phyloP scores from a whole-genome alignment of 768 basidiomycete species.

The Leccinum truebloodii region DNA sequence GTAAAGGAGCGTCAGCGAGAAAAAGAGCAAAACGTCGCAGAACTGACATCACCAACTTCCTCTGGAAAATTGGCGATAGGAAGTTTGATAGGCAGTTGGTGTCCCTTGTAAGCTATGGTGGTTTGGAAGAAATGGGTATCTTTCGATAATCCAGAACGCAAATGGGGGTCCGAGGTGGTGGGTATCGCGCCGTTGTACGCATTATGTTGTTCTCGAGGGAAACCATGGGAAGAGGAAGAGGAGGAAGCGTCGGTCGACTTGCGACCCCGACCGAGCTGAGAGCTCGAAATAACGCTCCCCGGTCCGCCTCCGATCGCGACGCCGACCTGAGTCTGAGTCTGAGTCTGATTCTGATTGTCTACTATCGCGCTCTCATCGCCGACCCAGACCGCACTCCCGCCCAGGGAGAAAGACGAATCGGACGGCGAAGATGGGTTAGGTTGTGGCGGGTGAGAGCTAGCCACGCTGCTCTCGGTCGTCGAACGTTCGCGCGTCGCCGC shows the following conservation, averaged over 20 bases:
- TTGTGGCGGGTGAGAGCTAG: slow-evolving; percentile 31
- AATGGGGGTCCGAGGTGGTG: slow-evolving; percentile 46
- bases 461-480: slow-evolving; percentile 41
- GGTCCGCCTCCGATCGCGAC: slow-evolving; percentile 44
- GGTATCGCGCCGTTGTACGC: slow-evolving; percentile 39
- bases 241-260: slow-evolving; percentile 77
- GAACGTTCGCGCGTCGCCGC: slow-evolving; percentile 41
- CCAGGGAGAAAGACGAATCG: slow-evolving; percentile 74
- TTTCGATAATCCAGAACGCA: slow-evolving; percentile 55
- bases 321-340: slow-evolving; percentile 27
- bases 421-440: slow-evolving; percentile 56
- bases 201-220: slow-evolving; percentile 40
- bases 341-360: slow-evolving; percentile 33
- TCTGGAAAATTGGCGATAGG: slow-evolving; percentile 88
- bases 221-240: slow-evolving; percentile 55
- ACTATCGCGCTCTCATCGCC: slow-evolving; percentile 67
- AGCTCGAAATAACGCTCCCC: slow-evolving; percentile 47
- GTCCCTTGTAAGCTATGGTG: slow-evolving; percentile 77
- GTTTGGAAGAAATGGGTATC: slow-evolving; percentile 97
- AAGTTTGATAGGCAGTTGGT: slow-evolving; percentile 86
- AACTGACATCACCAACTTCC: slow-evolving; percentile 93
- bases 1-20: neutral
- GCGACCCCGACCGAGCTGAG: slow-evolving; percentile 50
- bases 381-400: slow-evolving; percentile 84
- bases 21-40: slow-evolving; percentile 15